These are phyloP conservation scores for Solanum chmielewskii DNA, from an alignment of 257 asterid genomes.

Conservation along the genomic window DNA sequence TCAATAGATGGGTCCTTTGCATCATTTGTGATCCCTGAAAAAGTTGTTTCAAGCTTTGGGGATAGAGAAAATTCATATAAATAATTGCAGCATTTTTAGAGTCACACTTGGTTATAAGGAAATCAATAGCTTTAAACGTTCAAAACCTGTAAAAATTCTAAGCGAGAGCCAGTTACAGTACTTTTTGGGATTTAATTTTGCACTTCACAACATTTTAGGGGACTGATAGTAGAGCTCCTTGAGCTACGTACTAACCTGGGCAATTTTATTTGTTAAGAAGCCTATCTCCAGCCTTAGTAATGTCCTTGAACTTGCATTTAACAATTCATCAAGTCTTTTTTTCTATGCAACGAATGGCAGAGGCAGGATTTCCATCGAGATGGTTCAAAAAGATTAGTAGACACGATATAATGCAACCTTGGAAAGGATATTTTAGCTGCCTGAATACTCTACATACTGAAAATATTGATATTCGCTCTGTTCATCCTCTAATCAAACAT, in stretches of 20 bases:
- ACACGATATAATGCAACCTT: not conserved
- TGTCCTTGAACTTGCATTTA: not conserved
- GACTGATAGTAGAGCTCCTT: not conserved
- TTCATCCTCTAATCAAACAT: not conserved
- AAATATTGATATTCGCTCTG: not conserved
- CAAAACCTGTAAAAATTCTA: not conserved
- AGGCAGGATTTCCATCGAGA: not conserved
- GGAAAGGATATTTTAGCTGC: not conserved
- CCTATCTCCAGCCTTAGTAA: not conserved
- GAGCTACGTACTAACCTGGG: not conserved
- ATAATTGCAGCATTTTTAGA: not conserved
- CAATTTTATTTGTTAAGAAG: not conserved
- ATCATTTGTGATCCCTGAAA: slow-evolving; percentile 33
- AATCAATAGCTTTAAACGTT: not conserved
- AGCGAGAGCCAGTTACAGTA: not conserved
- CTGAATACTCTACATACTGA: not conserved
- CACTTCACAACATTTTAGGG: not conserved
- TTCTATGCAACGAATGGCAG: not conserved
- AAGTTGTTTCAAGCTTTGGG: not conserved
- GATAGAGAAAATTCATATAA: not conserved
- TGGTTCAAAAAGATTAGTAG: not conserved
- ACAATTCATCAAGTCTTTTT: not conserved
- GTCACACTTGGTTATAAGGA: not conserved
- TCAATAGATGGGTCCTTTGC: slow-evolving; percentile 81
- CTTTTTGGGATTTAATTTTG: not conserved